These are phyloP conservation scores for Excoecaria cochinchinensis DNA, from an alignment of 345 rosid genomes.

Conservation along the genomic window DNA sequence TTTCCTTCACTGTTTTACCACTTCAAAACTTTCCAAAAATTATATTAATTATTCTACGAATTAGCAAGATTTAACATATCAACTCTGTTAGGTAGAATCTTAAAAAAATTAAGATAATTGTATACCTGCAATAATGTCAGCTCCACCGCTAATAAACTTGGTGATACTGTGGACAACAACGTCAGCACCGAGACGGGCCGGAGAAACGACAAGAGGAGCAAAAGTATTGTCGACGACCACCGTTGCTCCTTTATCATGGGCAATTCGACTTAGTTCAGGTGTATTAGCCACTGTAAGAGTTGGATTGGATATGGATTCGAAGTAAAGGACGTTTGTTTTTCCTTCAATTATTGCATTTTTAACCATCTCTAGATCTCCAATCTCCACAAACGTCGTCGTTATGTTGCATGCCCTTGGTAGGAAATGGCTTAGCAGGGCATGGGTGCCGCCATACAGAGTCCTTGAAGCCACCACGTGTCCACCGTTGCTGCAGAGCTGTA, in stretches of 20 bases:
- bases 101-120: background rate
- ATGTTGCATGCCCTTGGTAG: conserved; percentile 78
- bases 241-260: conserved; percentile 70
- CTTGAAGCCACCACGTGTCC: conserved; percentile 89
- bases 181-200: conserved; percentile 88
- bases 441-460: conserved; percentile 87
- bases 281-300: conserved; percentile 73
- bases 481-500: conserved; percentile 94
- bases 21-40: too few relatives aligned
- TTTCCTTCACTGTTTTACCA: too few relatives aligned
- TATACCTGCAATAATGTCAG: conserved; percentile 90
- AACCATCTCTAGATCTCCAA: conserved; percentile 54
- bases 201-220: conserved; percentile 87
- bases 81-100: too few relatives aligned
- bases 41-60: too few relatives aligned
- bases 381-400: conserved; percentile 81
- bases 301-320: conserved; percentile 87
- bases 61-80: too few relatives aligned
- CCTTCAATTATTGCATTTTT: conserved; percentile 59
- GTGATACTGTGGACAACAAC: conserved; percentile 91
- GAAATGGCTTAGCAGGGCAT: conserved; percentile 83
- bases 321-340: conserved; percentile 68
- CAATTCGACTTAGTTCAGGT: conserved; percentile 76
- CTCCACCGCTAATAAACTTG: conserved; percentile 95
- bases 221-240: conserved; percentile 94